Evolutionary conservation across 1,139 yeast genomes (phyloP).

Genomic region (Suhomyces kunorum): DNA sequence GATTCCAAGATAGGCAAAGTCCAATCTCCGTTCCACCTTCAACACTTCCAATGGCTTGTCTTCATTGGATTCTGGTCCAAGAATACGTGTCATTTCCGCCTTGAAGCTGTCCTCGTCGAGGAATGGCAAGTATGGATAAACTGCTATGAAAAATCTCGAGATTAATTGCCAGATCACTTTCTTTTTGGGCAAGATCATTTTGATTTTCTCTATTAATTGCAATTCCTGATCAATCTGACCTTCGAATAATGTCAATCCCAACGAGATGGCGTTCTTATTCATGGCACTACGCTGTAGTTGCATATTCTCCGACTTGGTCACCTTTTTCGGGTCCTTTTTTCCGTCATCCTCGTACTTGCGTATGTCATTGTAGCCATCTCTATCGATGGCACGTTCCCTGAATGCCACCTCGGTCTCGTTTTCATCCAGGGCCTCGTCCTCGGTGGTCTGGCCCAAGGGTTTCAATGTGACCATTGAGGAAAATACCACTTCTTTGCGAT

Average conservation of each 20-base stretch:
- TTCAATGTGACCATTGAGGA: slow-evolving; percentile 5
- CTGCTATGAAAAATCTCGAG: slow-evolving; percentile 40
- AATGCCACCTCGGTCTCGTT: slow-evolving; percentile 10
- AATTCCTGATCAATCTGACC: slow-evolving; percentile 34
- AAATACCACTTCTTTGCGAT: not conserved
- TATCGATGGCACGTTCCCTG: slow-evolving; percentile 27
- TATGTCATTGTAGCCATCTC: slow-evolving; percentile 33
- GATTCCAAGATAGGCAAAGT: slow-evolving; percentile 48
- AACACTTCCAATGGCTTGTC: slow-evolving; percentile 20
- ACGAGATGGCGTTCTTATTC: slow-evolving; percentile 27
- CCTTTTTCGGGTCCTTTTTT: not conserved
- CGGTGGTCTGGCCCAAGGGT: not conserved
- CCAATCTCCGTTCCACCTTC: slow-evolving; percentile 39
- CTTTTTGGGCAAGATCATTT: slow-evolving; percentile 41
- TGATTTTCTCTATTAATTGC: slow-evolving; percentile 25
- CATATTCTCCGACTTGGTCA: slow-evolving; percentile 1
- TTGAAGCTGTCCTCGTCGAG: slow-evolving; percentile 44
- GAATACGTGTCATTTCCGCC: slow-evolving; percentile 22
- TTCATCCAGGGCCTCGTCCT: slow-evolving; percentile 6
- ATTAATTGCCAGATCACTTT: slow-evolving; percentile 35
- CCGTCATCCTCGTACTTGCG: slow-evolving; percentile 22
- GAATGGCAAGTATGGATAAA: slow-evolving; percentile 54
- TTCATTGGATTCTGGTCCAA: slow-evolving; percentile 19
- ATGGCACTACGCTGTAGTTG: slow-evolving; percentile 13
- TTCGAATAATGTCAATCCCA: slow-evolving; percentile 35